These are phyloP conservation scores for Sphagnum contortum DNA, from an alignment of 225 moss, liverwort and hornwort species.

Conservation along the genomic window DNA sequence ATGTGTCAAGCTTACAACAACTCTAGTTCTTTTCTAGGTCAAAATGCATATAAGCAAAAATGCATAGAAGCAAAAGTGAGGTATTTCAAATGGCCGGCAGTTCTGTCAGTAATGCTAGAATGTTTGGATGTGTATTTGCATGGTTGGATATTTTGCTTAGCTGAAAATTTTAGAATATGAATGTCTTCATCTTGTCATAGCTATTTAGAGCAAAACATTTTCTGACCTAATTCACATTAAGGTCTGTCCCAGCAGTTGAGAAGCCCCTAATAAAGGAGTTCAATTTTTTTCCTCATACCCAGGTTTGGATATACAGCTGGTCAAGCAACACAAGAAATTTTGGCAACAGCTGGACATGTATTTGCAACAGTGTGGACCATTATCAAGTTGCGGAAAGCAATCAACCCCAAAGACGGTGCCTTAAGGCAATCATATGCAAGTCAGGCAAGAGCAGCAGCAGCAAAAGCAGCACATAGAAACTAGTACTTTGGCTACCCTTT, in stretches of 20 bases:
- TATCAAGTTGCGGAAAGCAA: conserved; percentile 3
- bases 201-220: background rate
- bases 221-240: background rate
- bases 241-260: too few relatives aligned
- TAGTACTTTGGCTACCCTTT: background rate
- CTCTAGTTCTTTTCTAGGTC: too few relatives aligned
- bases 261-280: too few relatives aligned
- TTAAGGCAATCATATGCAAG: background rate
- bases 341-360: conserved; percentile 3
- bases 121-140: background rate
- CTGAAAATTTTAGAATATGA: background rate
- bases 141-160: too few relatives aligned
- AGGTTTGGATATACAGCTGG: conserved; percentile 3
- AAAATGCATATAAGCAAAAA: too few relatives aligned
- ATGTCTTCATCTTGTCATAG: background rate
- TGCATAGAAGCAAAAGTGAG: too few relatives aligned
- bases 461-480: background rate
- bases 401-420: conserved; percentile 3
- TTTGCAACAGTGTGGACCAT: conserved; percentile 1
- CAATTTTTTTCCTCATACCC: too few relatives aligned
- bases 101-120: background rate
- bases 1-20: too few relatives aligned
- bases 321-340: conserved; percentile 1
- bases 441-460: conserved; percentile 2
- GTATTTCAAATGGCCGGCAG: too few relatives aligned